Percentiles rank a stretch among this genome's conserved stretches.
Conservation (phyloP, 306 rosid species). For the Pyrus communis region DNA sequence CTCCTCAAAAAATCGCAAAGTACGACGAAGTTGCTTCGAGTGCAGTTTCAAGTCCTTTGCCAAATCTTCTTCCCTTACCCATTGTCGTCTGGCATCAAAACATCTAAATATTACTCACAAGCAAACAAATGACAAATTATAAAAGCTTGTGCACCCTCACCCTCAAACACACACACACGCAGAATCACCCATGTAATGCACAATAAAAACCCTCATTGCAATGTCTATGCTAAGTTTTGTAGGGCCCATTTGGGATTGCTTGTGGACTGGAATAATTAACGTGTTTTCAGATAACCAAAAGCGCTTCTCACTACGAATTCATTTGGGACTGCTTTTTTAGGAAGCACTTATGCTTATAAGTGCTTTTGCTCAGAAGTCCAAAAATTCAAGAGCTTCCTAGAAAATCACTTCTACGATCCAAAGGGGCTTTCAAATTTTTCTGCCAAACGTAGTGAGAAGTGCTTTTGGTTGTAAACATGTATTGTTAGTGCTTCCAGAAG, state of each 20-base stretch:
- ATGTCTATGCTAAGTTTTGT: background rate
- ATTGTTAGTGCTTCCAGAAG: no score
- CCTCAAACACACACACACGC: background rate
- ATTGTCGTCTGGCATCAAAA: conserved; percentile 57
- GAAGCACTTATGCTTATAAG: background rate
- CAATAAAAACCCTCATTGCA: background rate
- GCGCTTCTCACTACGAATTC: background rate
- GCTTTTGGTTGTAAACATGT: background rate
- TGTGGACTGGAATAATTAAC: background rate
- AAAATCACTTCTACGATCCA: background rate
- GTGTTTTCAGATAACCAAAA: background rate
- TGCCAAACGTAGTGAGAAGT: background rate
- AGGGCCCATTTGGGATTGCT: background rate
- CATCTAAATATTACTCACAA: background rate
- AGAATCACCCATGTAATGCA: background rate
- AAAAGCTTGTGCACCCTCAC: background rate
- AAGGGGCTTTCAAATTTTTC: background rate
- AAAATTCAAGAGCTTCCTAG: background rate
- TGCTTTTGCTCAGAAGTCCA: background rate
- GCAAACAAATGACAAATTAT: conserved; percentile 1
- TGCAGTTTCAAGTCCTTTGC: conserved; percentile 94
- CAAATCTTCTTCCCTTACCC: conserved; percentile 97
- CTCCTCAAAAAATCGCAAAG: conserved; percentile 79
- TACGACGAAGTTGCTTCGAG: conserved; percentile 83
- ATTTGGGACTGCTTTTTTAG: background rate